Evolutionary conservation across 2,329 filamentous ascomycete genomes (phyloP), one percentile per base, ranked within the genome.

Genomic region (Venturia carpophila): DNA sequence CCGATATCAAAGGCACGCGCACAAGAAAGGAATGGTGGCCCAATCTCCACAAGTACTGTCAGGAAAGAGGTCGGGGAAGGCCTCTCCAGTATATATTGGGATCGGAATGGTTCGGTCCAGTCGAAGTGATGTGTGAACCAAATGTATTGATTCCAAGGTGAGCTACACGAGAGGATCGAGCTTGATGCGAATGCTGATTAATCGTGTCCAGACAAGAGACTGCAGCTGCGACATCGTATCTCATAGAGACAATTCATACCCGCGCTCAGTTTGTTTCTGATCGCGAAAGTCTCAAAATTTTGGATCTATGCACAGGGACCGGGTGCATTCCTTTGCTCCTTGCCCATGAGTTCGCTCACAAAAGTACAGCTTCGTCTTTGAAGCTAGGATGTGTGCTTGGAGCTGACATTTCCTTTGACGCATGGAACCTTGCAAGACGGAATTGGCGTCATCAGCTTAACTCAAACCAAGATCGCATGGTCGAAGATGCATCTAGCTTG

Each of bases 41-140:
- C 65, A 69, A n/a, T 41, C 62, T 75, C 27, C 65, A 68, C 24
- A 67, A 70, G n/a, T 49, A 75, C 43, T 71, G 73, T 21, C 60
- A 64, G 42, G 69, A 73, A 58, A 77, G 85, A 66, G 77, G 80
- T 3, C 74, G 69, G n/a, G 91, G 91, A 0, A 83, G 87, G 66
- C 94, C 94, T 1, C 77, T 99, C 42, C 94, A 97, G 74, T 97
- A 97, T 73, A 82, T 97, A 27, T 79, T 99, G 1, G 92, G 92
- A 3, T 87, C 87, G 5, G 92, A 97, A 74, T 94, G 89, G 1
- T 97, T 99, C 76, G 93, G 92, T 0, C 78, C 85, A 5, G 77
- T 97, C 19, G 88, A 96, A 52, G 88, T 99, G 58, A 77, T 82
- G 64, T 97, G 92, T 72, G 80, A 79, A 37, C 83, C 80, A 13